phyloP scores from a whole-genome alignment of 805 yeast species.

The Schizosaccharomyces pombe region ASM294v3 CU329670.1:175501-176000 shows the following conservation, averaged over 20 bases:
- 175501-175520: conserved; percentile 94
- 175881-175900: no score
- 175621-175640: conserved; percentile 93
- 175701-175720: conserved; percentile 98
- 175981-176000: no score
- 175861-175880: not conserved
- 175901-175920: not conserved
- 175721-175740: conserved; percentile 93
- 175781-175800: not conserved
- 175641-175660: conserved; percentile 97
- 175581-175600: conserved; percentile 96
- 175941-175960: no score
- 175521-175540: conserved; percentile 95
- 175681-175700: conserved; percentile 88
- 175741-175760: conserved; percentile 61
- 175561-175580: conserved; percentile 82
- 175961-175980: no score
- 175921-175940: no score
- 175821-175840: conserved; percentile 1
- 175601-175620: conserved; percentile 92
- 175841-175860: not conserved
- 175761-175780: conserved; percentile 40
- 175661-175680: conserved; percentile 95
- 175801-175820: not conserved
- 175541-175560: conserved; percentile 88